Evolutionary conservation across 139 green algal genomes (phyloP), one percentile per base, ranked within the genome.

Genomic region (Chlorella sp.): DNA sequence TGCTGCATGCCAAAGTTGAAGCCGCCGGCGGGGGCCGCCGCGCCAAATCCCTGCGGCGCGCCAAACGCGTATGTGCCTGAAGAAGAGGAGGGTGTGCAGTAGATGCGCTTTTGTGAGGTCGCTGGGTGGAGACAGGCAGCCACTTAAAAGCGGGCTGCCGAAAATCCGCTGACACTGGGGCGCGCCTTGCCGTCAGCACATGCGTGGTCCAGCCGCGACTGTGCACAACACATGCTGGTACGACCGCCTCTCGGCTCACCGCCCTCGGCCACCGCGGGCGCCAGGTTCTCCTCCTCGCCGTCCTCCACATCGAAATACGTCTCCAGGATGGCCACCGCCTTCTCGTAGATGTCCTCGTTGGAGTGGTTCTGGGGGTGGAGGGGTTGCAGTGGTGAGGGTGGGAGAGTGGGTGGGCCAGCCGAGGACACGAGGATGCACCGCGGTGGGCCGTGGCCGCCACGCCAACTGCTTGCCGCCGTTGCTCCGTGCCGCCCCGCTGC

Each of bases 261-360:
- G 34, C 79, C 77, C 24, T 87, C 86, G 34, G 80, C 90, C 77
- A 93, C 81, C 56, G 79, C 76, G 19, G 97, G 97, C 24, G 96
- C 95, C 54, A 99, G 87, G 87, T 98, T 97, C 89, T 99, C 96
- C 73, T 97, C 97, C 80, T 99, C 97, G 30, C 95, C 95, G 48
- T 99, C 97, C 76, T 99, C 97, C 58, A 98, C 90, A 34, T 98
- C 97, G 81, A 99, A 99, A 91, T 98, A 98, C 14, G 89, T 91
- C 90, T 96, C 93, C 81, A 99, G 88, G 64, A 99, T 96, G 79
- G 94, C 91, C 40, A 99, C 94, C 30, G 96, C 95, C 94, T 99
- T 99, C 76, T 99, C 94, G 86, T 99, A 99, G 81, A 99, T 96
- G 69, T 99, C 97, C 86, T 99, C 96, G 85, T 98, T 98, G 38